phyloP scores from a whole-genome alignment of 2,329 filamentous ascomycete genomes.

The Stagonosporopsis rhizophila region DNA sequence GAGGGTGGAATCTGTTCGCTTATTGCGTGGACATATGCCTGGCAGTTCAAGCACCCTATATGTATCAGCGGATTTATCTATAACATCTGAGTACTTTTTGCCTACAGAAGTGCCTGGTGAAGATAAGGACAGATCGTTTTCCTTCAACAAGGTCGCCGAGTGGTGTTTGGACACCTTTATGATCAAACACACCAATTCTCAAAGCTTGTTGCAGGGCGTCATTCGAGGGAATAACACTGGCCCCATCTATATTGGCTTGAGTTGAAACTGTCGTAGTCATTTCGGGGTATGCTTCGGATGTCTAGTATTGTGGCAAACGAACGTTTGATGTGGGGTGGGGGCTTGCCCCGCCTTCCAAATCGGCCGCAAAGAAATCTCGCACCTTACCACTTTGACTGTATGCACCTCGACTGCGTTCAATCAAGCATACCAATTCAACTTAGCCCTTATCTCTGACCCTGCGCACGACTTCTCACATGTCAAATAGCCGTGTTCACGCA shows the following conservation, averaged over 20 bases:
- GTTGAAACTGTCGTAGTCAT: not conserved
- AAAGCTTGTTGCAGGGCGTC: constrained; percentile 24
- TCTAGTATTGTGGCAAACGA: not conserved
- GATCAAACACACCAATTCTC: constrained; percentile 28
- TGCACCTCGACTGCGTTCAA: too few relatives aligned
- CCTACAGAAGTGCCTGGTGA: constrained; percentile 34
- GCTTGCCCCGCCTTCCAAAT: not conserved
- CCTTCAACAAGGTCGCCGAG: constrained; percentile 27
- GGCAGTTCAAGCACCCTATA: constrained; percentile 36
- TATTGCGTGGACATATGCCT: constrained; percentile 31
- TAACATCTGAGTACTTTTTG: not conserved
- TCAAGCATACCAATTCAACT: too few relatives aligned
- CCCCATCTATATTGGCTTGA: not conserved
- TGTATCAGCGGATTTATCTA: not conserved
- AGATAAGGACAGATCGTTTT: constrained; percentile 27
- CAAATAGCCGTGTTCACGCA: too few relatives aligned
- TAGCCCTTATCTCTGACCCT: too few relatives aligned
- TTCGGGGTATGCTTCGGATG: not conserved
- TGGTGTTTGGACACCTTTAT: constrained; percentile 17
- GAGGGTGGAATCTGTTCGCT: constrained; percentile 29
- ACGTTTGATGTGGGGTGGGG: not conserved
- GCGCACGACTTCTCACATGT: too few relatives aligned
- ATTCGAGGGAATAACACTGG: not conserved
- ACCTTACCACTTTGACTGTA: too few relatives aligned
- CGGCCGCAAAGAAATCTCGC: not conserved